Base-by-base conservation (phyloP, 2,329 filamentous ascomycete species). In the Botryotinia globosa region DNA sequence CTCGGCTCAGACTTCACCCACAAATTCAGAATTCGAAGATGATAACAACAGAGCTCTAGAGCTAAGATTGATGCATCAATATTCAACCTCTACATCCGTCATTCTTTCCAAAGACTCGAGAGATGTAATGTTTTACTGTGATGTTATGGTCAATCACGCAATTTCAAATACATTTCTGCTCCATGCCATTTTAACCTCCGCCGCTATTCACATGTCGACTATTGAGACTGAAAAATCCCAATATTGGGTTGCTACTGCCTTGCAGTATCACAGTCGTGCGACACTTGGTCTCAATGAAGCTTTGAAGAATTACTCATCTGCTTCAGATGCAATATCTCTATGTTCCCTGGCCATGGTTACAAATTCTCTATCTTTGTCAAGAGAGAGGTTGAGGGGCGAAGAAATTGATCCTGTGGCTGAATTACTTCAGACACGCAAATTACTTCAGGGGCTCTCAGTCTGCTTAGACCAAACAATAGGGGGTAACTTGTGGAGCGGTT, bases 81-180 rank as follows among this genome's bases (percentile, higher is more conserved):
- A 51, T 9, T 66, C 44, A 51, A 66, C 63, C 25, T 66, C 63
- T 37, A 66, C 63, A 45, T 66, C 63, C 16, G 16, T 66, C n/a
- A 12, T 66, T n/a, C 29, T 66, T 37, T 22, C 63, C n/a, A 32
- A 51, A 25, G 14, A 66, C 5, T 37, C 63, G 14, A 37, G 29
- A 37, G 63, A 66, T 51, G 1, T 51, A 14, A n/a, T 37, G 25
- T 66, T 66, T 16, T 32, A n/a, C 2, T 37, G 16, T n/a, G 16
- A 34, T 37, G 44, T 66, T 51, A 45, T 25, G 14, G 34, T 51
- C 1, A 37, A 51, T 18, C 44, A 51, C 48, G 44, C 44, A 10
- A 22, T 66, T 5, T 6, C 32, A 12, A 66, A 66, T 20, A 34
- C 44, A 20, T 66, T 66, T 16, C 63, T 66, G 25, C 32, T 66